Evolutionary conservation across 768 basidiomycete genomes (phyloP).

Genomic region (Leccinum rimulosum): DNA sequence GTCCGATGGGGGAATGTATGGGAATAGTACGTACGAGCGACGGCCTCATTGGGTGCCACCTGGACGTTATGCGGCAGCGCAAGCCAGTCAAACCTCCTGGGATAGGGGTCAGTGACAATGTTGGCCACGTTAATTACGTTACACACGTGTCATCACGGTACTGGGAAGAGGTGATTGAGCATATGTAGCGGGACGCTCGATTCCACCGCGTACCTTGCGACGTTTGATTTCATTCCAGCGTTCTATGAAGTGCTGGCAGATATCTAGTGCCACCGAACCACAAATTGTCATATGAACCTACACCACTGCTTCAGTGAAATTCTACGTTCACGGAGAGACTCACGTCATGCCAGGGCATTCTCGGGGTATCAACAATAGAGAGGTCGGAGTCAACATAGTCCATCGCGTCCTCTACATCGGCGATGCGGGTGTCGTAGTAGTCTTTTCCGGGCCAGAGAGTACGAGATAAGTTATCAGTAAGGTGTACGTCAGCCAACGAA

Average conservation of each 20-base stretch:
- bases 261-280: slow-evolving; percentile 83
- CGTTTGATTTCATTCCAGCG: slow-evolving; percentile 90
- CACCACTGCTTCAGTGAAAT: background rate
- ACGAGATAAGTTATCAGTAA: slow-evolving; percentile 65
- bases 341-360: slow-evolving; percentile 98
- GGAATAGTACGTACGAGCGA: slow-evolving; percentile 44
- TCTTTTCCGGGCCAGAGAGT: slow-evolving; percentile 94
- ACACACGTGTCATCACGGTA: slow-evolving; percentile 46
- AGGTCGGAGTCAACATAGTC: slow-evolving; percentile 71
- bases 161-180: slow-evolving; percentile 17
- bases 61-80: slow-evolving; percentile 74
- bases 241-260: slow-evolving; percentile 91
- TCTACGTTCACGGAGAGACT: slow-evolving; percentile 26
- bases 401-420: slow-evolving; percentile 82
- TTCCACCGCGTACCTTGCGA: slow-evolving; percentile 52
- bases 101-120: slow-evolving; percentile 7
- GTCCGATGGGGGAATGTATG: background rate
- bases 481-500: slow-evolving; percentile 90
- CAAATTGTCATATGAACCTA: slow-evolving; percentile 82
- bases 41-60: slow-evolving; percentile 61
- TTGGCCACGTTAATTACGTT: slow-evolving; percentile 1
- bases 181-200: background rate
- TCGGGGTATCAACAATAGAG: slow-evolving; percentile 61
- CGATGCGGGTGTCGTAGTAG: slow-evolving; percentile 85
- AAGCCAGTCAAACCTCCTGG: slow-evolving; percentile 61